Evolutionary conservation across 148 eudicot species (phyloP), one percentile per base, ranked within the genome.

Genomic region (Fagopyrum tataricum): DNA sequence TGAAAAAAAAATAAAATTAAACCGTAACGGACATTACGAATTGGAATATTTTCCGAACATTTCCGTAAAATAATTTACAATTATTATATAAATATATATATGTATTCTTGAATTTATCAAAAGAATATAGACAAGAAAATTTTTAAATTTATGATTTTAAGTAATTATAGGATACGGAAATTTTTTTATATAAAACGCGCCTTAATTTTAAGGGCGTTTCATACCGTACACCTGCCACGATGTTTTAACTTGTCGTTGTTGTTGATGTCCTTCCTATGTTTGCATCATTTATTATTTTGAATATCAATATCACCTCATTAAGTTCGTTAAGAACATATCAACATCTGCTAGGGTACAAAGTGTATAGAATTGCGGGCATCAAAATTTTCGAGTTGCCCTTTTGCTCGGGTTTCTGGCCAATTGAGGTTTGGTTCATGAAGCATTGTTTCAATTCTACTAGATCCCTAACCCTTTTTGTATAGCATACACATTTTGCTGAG

Each of bases 171-270:
- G n/a, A n/a, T n/a, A n/a, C n/a, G n/a, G n/a, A n/a, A n/a, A n/a
- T n/a, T n/a, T n/a, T n/a, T n/a, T n/a, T n/a, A n/a, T n/a, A n/a
- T n/a, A n/a, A n/a, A n/a, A n/a, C n/a, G n/a, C n/a, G n/a, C n/a
- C n/a, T n/a, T n/a, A n/a, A n/a, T n/a, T n/a, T n/a, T n/a, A n/a
- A n/a, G n/a, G n/a, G n/a, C n/a, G n/a, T n/a, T n/a, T n/a, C n/a
- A n/a, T n/a, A 83, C 93, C 96, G 4, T 79, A 78, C 76, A 80
- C 86, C n/a, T 91, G 94, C 79, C 66, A 62, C 52, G 91, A 91
- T 72, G 79, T 85, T 62, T 71, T 91, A 75, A 84, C 80, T 20
- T 89, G 97, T 70, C 89, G 91, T 7, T 89, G 98, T 74, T 91
- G 98, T 78, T 94, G 90, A 81, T 39, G 67, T 52, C 37, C 37